phyloP scores from a whole-genome alignment of 1,284 basidiomycete species.

The Lentinula novae-zelandiae region DNA sequence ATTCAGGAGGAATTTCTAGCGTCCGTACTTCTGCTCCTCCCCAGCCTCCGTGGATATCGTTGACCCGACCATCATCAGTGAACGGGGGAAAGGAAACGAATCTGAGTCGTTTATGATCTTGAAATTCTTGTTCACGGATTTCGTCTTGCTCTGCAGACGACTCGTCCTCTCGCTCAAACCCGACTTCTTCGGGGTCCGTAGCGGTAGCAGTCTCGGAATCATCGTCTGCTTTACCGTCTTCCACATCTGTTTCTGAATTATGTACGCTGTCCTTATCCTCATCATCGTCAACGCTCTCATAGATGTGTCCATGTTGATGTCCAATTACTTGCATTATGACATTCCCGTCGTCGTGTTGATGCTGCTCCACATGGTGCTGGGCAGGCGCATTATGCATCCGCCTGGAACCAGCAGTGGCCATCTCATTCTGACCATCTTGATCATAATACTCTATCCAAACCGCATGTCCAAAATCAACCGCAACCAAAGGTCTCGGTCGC shows the following conservation, averaged over 20 bases:
- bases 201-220: background rate
- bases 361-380: background rate
- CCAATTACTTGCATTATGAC: no score
- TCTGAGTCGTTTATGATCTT: slow-evolving; percentile 45
- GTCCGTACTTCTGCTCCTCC: slow-evolving; percentile 49
- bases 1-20: slow-evolving; percentile 57
- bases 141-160: background rate
- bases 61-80: slow-evolving; percentile 27
- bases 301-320: background rate
- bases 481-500: slow-evolving; percentile 61
- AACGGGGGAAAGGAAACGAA: slow-evolving; percentile 71
- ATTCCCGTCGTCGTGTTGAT: slow-evolving; percentile 6
- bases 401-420: background rate
- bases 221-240: background rate
- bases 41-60: slow-evolving; percentile 22
- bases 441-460: slow-evolving; percentile 66
- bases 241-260: background rate
- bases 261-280: background rate
- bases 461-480: slow-evolving; percentile 76
- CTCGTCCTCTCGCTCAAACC: background rate
- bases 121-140: background rate
- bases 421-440: slow-evolving; percentile 22
- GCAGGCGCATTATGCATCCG: background rate
- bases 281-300: background rate
- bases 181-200: background rate